Evolutionary conservation across 352 stramenopile species (phyloP), one percentile per base, ranked within the genome.

Genomic region (Globisporangium uncinulatum): DNA sequence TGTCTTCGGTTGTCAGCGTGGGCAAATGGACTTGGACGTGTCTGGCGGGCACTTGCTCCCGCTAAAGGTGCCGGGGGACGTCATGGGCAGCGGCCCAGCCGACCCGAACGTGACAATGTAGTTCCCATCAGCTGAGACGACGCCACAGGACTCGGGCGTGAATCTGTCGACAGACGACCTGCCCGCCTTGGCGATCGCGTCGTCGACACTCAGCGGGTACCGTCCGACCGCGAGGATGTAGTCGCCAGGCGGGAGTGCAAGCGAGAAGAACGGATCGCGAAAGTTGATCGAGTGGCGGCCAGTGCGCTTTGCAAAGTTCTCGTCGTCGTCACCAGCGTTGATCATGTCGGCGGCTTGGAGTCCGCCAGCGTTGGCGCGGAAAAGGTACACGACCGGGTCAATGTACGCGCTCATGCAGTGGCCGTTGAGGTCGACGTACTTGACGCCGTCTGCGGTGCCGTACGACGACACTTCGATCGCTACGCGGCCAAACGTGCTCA

Each of bases 241-340:
- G 36, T 77, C 59, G 37, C 72, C 74, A 5, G 58, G 24, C 4
- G 71, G 73, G 1, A 91, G 59, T 0, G 68, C 67, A 17, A 91
- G 64, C 11, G 83, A 86, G 45, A 91, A 51, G 61, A 76, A 93
- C 45, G 83, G 81, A 29, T 90, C 83, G 4, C 79, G 79, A 43
- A 87, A 89, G 62, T 74, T 93, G 48, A 89, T 68, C 15, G 76
- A 80, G 11, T 63, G 63, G 20, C 79, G 77, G n/a, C 74, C 66
- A 10, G 46, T 67, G 5, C 72, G 78, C 51, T 70, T 67, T 2
- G 66, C 59, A 51, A 85, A 88, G 51, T 76, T 80, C 46, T 86
- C 72, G 47, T 90, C 80, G 34, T 90, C 78, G 31, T 90, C 78
- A 8, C 42, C 63, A 10, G 63, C 71, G 42, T 75, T 83, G 24